Base-by-base conservation (phyloP, 164 flowering plant species). In the Buxus sempervirens region DNA sequence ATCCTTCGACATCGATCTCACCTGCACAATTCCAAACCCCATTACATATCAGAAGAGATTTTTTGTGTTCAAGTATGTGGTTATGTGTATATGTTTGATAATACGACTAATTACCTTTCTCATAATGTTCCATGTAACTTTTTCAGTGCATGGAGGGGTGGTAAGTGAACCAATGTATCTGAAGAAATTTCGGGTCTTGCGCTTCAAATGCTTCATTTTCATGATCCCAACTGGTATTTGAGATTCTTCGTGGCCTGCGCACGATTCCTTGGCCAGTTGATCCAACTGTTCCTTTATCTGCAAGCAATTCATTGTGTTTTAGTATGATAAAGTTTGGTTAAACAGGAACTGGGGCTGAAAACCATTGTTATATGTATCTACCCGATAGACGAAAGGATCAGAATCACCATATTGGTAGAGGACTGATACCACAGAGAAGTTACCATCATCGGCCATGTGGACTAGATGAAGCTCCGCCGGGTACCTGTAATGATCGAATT, bases 391-490 rank as follows among this genome's bases (percentile, higher is more conserved):
- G n/a, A 88, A 13, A 0, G 87, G 82, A 71, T 86, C 87, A 0
- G 86, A 64, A 1, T 66, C 25, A 7, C 91, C 90, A 1, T 25
- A 62, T 20, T 73, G 5, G 77, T 53, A 85, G 20, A 88, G 86
- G 61, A 84, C 69, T 12, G 75, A 76, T 7, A 88, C 83, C 4
- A 90, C 90, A 1, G 89, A 56, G 14, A 76, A 5, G 64, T 36
- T 70, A 12, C 80, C 83, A 28, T 84, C 84, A 1, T 32, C 66
- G 16, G 84, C 69, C 36, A 49, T 28, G 74, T 88, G 96, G 58
- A 90, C 85, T 55, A 83, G 64, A 68, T 88, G 96, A 27, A 84
- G 86, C 88, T 88, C 96, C 14, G 78, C 80, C 2, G 84, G 76
- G 57, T 36, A 78, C 45, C 91, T 87, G 67, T 38, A 38, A 28